Conservation (phyloP, 2,329 filamentous ascomycete genomes). For the Cladosporium phlei region DNA sequence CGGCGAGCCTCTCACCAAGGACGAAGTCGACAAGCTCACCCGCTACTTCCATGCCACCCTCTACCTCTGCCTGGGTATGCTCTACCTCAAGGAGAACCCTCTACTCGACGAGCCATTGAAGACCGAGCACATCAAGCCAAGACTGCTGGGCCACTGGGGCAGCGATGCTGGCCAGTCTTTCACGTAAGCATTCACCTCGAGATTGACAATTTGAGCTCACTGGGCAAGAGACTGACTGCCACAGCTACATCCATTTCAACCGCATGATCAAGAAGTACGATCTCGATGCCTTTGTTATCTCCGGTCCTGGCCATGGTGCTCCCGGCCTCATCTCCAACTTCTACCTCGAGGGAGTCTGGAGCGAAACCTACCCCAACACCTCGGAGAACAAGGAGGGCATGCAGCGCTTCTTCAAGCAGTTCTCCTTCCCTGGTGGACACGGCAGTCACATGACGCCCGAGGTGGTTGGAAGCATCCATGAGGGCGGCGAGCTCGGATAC, state of each 20-base stretch:
- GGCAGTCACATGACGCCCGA: constrained; percentile 75
- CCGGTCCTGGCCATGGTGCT: constrained; percentile 72
- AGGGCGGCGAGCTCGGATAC: constrained; percentile 79
- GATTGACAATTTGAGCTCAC: too few species aligned
- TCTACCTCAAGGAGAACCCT: constrained; percentile 70
- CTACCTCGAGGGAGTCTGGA: constrained; percentile 73
- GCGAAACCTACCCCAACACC: constrained; percentile 71
- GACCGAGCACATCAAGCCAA: constrained; percentile 66
- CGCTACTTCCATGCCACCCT: constrained; percentile 70
- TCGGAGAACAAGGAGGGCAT: constrained; percentile 64
- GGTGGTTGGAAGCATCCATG: constrained; percentile 50
- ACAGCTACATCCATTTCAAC: constrained; percentile 70
- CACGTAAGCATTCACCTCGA: constrained; percentile 41
- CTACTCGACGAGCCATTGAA: constrained; percentile 65
- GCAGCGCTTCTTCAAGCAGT: constrained; percentile 74
- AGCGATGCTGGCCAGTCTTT: constrained; percentile 77
- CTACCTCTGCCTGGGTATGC: constrained; percentile 74
- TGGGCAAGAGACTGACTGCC: constrained; percentile 7
- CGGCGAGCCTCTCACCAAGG: constrained; percentile 54
- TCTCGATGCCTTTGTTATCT: constrained; percentile 67
- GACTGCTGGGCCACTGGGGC: constrained; percentile 73
- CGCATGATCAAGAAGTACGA: constrained; percentile 76
- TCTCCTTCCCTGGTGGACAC: constrained; percentile 75
- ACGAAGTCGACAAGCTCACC: constrained; percentile 64
- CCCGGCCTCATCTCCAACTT: constrained; percentile 71